These are phyloP conservation scores for Magnolia officinalis DNA, from an alignment of 164 flowering plant genomes.

Conservation along the genomic window DNA sequence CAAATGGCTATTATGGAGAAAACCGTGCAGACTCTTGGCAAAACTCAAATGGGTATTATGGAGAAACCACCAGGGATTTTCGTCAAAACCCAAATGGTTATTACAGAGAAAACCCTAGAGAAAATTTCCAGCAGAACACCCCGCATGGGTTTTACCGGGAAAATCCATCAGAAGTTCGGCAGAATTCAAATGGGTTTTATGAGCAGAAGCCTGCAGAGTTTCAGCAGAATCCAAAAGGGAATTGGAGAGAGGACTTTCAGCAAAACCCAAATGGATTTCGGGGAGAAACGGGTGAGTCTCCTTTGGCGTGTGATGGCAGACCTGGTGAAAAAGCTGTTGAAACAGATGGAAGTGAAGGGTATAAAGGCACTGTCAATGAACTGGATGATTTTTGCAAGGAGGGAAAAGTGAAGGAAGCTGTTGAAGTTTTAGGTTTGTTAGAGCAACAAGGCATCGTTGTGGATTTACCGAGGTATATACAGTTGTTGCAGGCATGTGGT, in stretches of 20 bases:
- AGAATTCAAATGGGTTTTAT: constrained; percentile 11
- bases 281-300: constrained; percentile 9
- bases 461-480: constrained; percentile 41
- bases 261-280: constrained; percentile 9
- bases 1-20: background rate
- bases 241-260: constrained; percentile 5
- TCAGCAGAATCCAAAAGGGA: constrained; percentile 4
- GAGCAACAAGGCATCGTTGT: constrained; percentile 35
- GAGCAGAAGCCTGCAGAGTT: background rate
- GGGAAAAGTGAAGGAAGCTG: constrained; percentile 59
- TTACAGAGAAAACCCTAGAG: background rate
- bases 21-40: background rate
- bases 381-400: constrained; percentile 51
- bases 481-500: constrained; percentile 53
- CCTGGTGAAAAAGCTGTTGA: constrained; percentile 20
- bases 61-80: background rate
- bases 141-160: constrained; percentile 7
- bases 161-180: constrained; percentile 24
- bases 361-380: constrained; percentile 45
- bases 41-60: background rate
- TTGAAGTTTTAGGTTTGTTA: constrained; percentile 45
- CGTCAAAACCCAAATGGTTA: constrained; percentile 6
- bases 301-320: background rate
- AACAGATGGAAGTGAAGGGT: constrained; percentile 22
- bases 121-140: constrained; percentile 14